Evolutionary conservation across 352 stramenopile genomes (phyloP).

Genomic region (Plasmopara muralis): DNA sequence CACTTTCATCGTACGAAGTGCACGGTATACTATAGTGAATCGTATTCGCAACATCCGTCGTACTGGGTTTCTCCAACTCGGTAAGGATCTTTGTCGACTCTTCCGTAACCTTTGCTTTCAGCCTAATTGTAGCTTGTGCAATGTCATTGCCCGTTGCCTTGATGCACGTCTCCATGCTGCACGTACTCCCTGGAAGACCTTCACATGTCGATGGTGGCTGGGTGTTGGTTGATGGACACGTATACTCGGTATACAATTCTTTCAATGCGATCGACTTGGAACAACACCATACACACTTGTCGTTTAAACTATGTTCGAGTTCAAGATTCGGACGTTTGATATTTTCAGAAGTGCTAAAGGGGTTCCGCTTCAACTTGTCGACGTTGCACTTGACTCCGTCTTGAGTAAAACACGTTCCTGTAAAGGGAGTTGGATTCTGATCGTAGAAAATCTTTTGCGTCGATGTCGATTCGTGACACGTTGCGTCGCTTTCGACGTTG

Average conservation of each 20-base stretch:
- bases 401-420: background rate
- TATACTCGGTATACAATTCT: conserved; percentile 5
- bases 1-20: conserved; percentile 6
- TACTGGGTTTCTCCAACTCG: conserved; percentile 1
- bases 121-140: conserved; percentile 9
- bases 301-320: conserved; percentile 3
- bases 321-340: background rate
- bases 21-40: conserved; percentile 14
- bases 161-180: conserved; percentile 33
- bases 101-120: conserved; percentile 19
- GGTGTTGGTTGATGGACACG: conserved; percentile 1
- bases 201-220: background rate
- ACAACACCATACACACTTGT: conserved; percentile 4
- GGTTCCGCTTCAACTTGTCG: conserved; percentile 5
- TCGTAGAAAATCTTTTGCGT: conserved; percentile 8
- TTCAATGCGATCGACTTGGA: conserved; percentile 7
- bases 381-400: conserved; percentile 5
- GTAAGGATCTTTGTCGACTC: background rate
- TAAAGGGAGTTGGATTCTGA: background rate
- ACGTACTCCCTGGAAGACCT: conserved; percentile 5
- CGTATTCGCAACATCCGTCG: conserved; percentile 2
- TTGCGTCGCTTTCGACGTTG: conserved; percentile 3
- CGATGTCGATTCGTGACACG: background rate
- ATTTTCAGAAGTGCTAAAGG: background rate
- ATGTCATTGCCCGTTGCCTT: conserved; percentile 32